These are phyloP conservation scores for Wickerhamiella azyma DNA, from an alignment of 805 yeast genomes.

Conservation along the genomic window DNA sequence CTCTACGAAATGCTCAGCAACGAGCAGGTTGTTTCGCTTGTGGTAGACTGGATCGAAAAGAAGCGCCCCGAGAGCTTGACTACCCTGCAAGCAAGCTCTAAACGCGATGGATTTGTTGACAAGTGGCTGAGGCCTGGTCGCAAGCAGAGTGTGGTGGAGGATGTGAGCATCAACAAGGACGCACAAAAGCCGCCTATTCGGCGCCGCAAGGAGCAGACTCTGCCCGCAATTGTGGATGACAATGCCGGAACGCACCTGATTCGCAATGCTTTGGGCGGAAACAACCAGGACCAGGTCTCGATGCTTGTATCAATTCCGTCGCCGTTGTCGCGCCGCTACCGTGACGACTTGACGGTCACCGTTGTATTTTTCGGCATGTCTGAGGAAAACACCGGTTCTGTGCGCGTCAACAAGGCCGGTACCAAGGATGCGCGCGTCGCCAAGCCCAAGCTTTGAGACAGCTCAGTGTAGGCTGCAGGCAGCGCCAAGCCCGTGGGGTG, in stretches of 20 bases:
- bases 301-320: conserved; percentile 83
- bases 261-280: conserved; percentile 86
- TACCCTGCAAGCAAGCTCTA: background rate
- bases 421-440: conserved; percentile 13
- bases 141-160: conserved; percentile 23
- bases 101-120: conserved; percentile 12
- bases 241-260: conserved; percentile 89
- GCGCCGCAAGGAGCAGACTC: conserved; percentile 21
- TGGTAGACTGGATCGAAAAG: conserved; percentile 82
- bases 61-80: conserved; percentile 33
- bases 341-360: conserved; percentile 93
- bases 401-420: conserved; percentile 22
- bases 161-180: conserved; percentile 33
- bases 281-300: conserved; percentile 73
- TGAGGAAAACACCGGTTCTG: conserved; percentile 20
- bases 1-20: conserved; percentile 80
- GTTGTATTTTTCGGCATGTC: conserved; percentile 76
- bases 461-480: too few species aligned
- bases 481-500: too few species aligned
- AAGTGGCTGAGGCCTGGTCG: conserved; percentile 13
- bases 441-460: conserved; percentile 12
- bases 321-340: conserved; percentile 78
- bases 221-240: conserved; percentile 47
- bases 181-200: conserved; percentile 62
- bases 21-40: conserved; percentile 85